Evolutionary conservation across 2,329 filamentous ascomycete genomes (phyloP).

Genomic region (Aureobasidium sp.): DNA sequence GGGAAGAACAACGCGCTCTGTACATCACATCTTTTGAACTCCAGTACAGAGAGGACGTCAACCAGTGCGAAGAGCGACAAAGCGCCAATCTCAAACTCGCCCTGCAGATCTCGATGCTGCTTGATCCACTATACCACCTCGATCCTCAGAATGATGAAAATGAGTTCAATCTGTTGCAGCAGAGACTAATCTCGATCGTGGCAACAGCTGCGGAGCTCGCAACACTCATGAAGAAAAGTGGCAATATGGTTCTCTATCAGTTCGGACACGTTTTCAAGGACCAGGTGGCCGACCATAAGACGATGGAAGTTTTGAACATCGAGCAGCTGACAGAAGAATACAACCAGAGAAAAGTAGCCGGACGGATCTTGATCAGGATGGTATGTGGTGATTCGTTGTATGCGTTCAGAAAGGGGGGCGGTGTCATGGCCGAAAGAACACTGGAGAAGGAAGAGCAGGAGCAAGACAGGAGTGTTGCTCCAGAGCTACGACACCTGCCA

Average conservation of each 20-base stretch:
- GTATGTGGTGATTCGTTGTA: conserved; percentile 25
- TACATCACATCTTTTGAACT: conserved; percentile 11
- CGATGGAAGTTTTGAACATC: conserved; percentile 27
- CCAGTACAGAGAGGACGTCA: background rate
- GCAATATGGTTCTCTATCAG: conserved; percentile 24
- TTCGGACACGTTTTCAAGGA: conserved; percentile 29
- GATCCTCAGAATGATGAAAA: background rate
- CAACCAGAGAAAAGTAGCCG: conserved; percentile 20
- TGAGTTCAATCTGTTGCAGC: background rate
- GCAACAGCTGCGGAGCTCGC: conserved; percentile 20
- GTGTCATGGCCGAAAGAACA: conserved; percentile 19
- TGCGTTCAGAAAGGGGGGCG: conserved; percentile 25
- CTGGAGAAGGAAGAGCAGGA: conserved; percentile 19
- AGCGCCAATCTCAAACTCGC: background rate
- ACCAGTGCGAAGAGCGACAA: background rate
- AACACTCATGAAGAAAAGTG: conserved; percentile 21
- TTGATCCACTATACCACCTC: conserved; percentile 18
- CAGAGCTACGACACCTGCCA: conserved; percentile 16
- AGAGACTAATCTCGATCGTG: conserved; percentile 20
- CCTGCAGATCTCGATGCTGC: conserved; percentile 19
- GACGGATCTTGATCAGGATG: conserved; percentile 25
- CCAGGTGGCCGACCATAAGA: conserved; percentile 24
- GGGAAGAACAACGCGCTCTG: conserved; percentile 22
- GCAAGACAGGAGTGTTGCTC: conserved; percentile 3
- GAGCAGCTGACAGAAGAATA: conserved; percentile 20